Percentiles rank a stretch among this genome's conserved stretches.
These are phyloP conservation scores for Fusarium sp. DNA, from an alignment of 2,329 filamentous ascomycete genomes.

Conservation along the genomic window DNA sequence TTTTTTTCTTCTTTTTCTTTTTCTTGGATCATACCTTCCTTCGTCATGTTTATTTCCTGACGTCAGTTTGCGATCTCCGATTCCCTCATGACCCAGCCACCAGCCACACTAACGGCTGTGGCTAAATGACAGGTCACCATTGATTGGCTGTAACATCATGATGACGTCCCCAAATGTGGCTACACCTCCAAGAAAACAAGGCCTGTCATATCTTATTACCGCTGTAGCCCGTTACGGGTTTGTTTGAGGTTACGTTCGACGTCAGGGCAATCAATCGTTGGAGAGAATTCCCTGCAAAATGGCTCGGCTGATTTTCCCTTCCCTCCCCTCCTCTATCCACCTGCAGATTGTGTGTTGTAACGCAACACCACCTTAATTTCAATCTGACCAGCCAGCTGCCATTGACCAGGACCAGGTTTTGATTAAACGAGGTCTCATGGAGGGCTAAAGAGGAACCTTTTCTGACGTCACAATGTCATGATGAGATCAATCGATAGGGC, in stretches of 20 bases:
- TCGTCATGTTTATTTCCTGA: constrained; percentile 26
- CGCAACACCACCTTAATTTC: constrained; percentile 6
- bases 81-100: constrained; percentile 29
- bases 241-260: constrained; percentile 30
- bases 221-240: constrained; percentile 16
- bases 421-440: constrained; percentile 1
- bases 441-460: not conserved
- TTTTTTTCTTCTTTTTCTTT: not conserved
- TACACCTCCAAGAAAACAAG: constrained; percentile 22
- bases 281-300: constrained; percentile 18
- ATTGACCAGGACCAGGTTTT: not conserved
- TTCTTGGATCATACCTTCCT: constrained; percentile 11
- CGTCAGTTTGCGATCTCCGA: constrained; percentile 27
- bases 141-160: constrained; percentile 3
- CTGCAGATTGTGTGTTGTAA: not conserved
- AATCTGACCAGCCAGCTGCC: not conserved
- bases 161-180: constrained; percentile 29
- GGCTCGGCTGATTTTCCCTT: constrained; percentile 17
- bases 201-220: constrained; percentile 18
- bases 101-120: constrained; percentile 28
- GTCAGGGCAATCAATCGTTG: constrained; percentile 21
- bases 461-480: constrained; percentile 37
- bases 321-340: not conserved
- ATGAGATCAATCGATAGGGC: constrained; percentile 28
- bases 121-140: not conserved